These are phyloP conservation scores for Cryptococcus neoformans DNA, from an alignment of 1,284 basidiomycete genomes.

Conservation along the genomic window DNA sequence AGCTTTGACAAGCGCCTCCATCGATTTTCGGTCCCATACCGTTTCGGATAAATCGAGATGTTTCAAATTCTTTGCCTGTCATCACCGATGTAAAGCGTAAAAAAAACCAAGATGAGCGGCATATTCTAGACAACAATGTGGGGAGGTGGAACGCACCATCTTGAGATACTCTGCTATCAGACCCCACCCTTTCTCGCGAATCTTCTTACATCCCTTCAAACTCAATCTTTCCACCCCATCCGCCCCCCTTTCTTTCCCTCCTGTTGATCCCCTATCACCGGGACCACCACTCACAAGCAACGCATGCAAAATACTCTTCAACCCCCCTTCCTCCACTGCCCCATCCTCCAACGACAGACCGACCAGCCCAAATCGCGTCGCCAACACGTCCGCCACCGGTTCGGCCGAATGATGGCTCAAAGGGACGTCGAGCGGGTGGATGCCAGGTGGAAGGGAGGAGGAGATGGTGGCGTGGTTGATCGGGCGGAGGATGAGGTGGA, in stretches of 20 bases:
- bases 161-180: slow-evolving; percentile 74
- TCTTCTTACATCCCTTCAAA: slow-evolving; percentile 77
- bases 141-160: slow-evolving; percentile 54
- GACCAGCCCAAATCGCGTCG: slow-evolving; percentile 82
- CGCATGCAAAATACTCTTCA: slow-evolving; percentile 88
- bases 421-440: slow-evolving; percentile 50
- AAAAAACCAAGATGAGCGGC: slow-evolving; percentile 1
- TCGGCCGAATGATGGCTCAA: slow-evolving; percentile 67
- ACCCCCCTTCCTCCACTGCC: slow-evolving; percentile 70
- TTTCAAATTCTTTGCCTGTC: slow-evolving; percentile 66
- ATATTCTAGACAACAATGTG: no score
- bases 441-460: slow-evolving; percentile 10
- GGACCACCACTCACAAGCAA: slow-evolving; percentile 74
- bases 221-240: slow-evolving; percentile 67
- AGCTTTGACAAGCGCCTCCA: slow-evolving; percentile 70
- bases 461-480: slow-evolving; percentile 17
- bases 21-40: slow-evolving; percentile 72
- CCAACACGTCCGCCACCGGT: slow-evolving; percentile 81
- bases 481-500: slow-evolving; percentile 31
- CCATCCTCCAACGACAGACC: slow-evolving; percentile 73
- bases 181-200: slow-evolving; percentile 70
- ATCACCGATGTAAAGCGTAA: neutral
- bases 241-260: slow-evolving; percentile 51
- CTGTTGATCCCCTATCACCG: slow-evolving; percentile 57
- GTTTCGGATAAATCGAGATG: slow-evolving; percentile 91